Conservation (phyloP, 495 filamentous ascomycete species). For the Daldinia loculata region DNA sequence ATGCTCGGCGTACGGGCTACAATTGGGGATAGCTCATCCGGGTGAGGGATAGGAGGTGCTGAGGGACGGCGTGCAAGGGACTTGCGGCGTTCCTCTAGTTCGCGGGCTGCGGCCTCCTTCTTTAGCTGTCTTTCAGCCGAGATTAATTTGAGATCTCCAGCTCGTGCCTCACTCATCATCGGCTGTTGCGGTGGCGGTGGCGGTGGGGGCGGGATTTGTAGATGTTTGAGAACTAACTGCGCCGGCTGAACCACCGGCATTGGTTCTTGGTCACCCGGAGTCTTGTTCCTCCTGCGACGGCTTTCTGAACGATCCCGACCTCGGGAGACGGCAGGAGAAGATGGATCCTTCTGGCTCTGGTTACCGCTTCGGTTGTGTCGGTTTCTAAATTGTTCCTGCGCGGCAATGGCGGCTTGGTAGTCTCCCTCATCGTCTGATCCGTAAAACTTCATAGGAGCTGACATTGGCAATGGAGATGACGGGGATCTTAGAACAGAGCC, state of each 20-base stretch:
- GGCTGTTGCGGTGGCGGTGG: conserved; percentile 47
- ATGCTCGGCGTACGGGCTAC: conserved; percentile 45
- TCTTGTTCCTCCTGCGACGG: conserved; percentile 51
- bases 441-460: conserved; percentile 53
- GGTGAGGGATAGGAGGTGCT: conserved; percentile 80
- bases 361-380: conserved; percentile 63
- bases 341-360: conserved; percentile 58
- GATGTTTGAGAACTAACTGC: background rate
- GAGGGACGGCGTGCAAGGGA: conserved; percentile 82
- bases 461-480: conserved; percentile 80
- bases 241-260: conserved; percentile 19
- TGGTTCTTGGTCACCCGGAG: conserved; percentile 41
- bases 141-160: conserved; percentile 54
- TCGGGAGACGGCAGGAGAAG: conserved; percentile 53
- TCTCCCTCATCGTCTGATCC: conserved; percentile 67
- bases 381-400: conserved; percentile 67
- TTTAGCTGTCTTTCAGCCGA: conserved; percentile 65
- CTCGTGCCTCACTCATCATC: conserved; percentile 35
- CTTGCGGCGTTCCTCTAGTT: conserved; percentile 84
- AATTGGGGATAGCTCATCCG: conserved; percentile 66
- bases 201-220: conserved; percentile 32
- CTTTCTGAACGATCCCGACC: conserved; percentile 61
- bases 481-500: conserved; percentile 73
- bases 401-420: conserved; percentile 66
- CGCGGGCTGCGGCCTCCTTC: conserved; percentile 82